phyloP scores from a whole-genome alignment of 2,329 filamentous ascomycete genomes.

The Alternaria sp. region DNA sequence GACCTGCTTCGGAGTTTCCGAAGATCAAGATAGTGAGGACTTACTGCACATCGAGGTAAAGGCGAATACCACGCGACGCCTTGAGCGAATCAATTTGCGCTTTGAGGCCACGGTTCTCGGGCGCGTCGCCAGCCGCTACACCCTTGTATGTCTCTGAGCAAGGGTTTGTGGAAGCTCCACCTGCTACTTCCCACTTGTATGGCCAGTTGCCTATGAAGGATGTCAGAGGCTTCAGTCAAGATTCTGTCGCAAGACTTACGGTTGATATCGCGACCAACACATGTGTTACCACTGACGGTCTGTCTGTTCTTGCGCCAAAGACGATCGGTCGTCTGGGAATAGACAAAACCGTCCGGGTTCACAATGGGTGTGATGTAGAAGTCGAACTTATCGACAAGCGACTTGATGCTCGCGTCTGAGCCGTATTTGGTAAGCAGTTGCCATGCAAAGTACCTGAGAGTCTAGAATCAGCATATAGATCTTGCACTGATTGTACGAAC shows the following conservation, averaged over 20 bases:
- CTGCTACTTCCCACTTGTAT: conserved; percentile 46
- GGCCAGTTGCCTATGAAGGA: conserved; percentile 41
- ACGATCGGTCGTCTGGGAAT: conserved; percentile 50
- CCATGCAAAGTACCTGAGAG: conserved; percentile 42
- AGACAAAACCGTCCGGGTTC: conserved; percentile 46
- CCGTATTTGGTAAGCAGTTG: conserved; percentile 48
- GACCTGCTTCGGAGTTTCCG: too few relatives aligned
- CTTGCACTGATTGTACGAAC: not conserved
- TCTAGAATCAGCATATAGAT: not conserved
- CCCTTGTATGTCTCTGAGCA: conserved; percentile 51
- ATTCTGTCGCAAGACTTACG: conserved; percentile 18
- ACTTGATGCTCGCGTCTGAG: conserved; percentile 42
- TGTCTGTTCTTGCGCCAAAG: conserved; percentile 53
- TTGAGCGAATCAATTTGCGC: conserved; percentile 53
- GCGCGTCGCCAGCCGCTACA: conserved; percentile 40
- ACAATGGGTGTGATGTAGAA: conserved; percentile 43
- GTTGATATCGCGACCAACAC: conserved; percentile 51
- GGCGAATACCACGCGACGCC: conserved; percentile 59
- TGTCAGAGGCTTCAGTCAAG: not conserved
- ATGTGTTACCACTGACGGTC: conserved; percentile 40
- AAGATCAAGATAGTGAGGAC: conserved; percentile 46
- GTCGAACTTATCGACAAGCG: conserved; percentile 48
- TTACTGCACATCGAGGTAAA: conserved; percentile 71
- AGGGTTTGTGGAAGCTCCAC: conserved; percentile 48
- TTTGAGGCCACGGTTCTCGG: conserved; percentile 52